These are phyloP conservation scores for Candida tropicalis DNA, from an alignment of 1,139 yeast genomes.

Conservation along the genomic window DNA sequence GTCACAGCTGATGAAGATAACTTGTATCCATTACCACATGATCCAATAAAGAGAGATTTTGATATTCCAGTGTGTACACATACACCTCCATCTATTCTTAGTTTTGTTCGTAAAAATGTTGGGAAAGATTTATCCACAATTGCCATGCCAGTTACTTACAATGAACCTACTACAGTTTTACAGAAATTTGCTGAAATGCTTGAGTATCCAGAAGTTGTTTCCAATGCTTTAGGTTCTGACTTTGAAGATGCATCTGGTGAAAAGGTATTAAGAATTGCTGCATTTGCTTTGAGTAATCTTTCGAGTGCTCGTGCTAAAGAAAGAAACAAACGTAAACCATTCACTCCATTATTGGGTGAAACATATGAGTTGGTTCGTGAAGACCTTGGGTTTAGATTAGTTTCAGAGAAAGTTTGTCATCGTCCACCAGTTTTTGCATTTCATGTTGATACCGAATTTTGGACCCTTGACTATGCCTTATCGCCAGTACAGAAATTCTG, in stretches of 20 bases:
- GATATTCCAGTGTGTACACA: constrained; percentile 64
- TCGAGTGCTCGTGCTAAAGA: constrained; percentile 74
- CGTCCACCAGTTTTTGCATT: constrained; percentile 83
- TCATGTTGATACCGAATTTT: constrained; percentile 67
- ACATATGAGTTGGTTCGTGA: constrained; percentile 84
- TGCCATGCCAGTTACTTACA: constrained; percentile 92
- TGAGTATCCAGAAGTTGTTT: constrained; percentile 72
- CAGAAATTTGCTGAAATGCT: constrained; percentile 79
- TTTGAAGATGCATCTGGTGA: constrained; percentile 51
- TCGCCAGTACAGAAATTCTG: constrained; percentile 89
- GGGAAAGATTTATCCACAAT: constrained; percentile 87
- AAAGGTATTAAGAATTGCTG: constrained; percentile 68
- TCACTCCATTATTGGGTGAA: constrained; percentile 88
- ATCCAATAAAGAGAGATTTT: constrained; percentile 53
- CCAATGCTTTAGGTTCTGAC: constrained; percentile 53
- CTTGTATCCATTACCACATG: constrained; percentile 67
- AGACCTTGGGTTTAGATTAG: constrained; percentile 65
- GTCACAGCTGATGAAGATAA: constrained; percentile 29
- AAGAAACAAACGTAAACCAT: constrained; percentile 83
- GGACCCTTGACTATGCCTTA: constrained; percentile 79
- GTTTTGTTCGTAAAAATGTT: constrained; percentile 83
- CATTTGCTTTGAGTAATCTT: constrained; percentile 78
- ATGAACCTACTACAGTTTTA: constrained; percentile 84
- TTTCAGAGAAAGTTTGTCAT: constrained; percentile 81
- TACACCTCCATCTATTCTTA: constrained; percentile 79